Evolutionary conservation across 768 basidiomycete genomes (phyloP).

Genomic region (Lactifluus subvellereus): DNA sequence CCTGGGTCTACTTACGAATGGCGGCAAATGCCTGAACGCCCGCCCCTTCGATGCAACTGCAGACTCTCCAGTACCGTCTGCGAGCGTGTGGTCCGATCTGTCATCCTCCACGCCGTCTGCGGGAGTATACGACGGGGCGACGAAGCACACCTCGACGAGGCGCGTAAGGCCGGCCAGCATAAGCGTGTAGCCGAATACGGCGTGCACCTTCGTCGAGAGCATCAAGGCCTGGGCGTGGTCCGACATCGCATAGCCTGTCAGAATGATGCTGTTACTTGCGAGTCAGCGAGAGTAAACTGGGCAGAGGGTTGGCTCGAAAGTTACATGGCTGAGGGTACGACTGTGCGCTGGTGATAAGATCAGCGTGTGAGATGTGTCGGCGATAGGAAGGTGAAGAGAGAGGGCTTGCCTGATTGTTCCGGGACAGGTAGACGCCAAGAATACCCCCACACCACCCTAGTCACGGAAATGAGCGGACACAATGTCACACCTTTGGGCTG

Average conservation of each 20-base stretch:
- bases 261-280: slow-evolving; percentile 51
- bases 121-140: slow-evolving; percentile 38
- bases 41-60: slow-evolving; percentile 31
- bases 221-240: slow-evolving; percentile 80
- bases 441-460: slow-evolving; percentile 89
- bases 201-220: slow-evolving; percentile 83
- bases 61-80: slow-evolving; percentile 34
- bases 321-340: slow-evolving; percentile 80
- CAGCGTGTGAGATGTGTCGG: slow-evolving; percentile 1
- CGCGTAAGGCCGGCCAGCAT: slow-evolving; percentile 78
- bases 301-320: slow-evolving; percentile 25
- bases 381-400: slow-evolving; percentile 4
- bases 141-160: slow-evolving; percentile 80
- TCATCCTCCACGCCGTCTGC: slow-evolving; percentile 42
- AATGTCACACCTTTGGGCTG: neutral
- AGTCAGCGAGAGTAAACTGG: slow-evolving; percentile 1
- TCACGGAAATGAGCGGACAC: slow-evolving; percentile 1
- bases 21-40: slow-evolving; percentile 81
- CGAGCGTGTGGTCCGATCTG: slow-evolving; percentile 62
- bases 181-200: slow-evolving; percentile 77
- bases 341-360: slow-evolving; percentile 47
- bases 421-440: slow-evolving; percentile 78
- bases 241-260: slow-evolving; percentile 94
- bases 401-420: slow-evolving; percentile 61
- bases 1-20: slow-evolving; percentile 59